phyloP scores from a whole-genome alignment of 75 land plant genomes.

The Pseudotsuga menziesii region DNA sequence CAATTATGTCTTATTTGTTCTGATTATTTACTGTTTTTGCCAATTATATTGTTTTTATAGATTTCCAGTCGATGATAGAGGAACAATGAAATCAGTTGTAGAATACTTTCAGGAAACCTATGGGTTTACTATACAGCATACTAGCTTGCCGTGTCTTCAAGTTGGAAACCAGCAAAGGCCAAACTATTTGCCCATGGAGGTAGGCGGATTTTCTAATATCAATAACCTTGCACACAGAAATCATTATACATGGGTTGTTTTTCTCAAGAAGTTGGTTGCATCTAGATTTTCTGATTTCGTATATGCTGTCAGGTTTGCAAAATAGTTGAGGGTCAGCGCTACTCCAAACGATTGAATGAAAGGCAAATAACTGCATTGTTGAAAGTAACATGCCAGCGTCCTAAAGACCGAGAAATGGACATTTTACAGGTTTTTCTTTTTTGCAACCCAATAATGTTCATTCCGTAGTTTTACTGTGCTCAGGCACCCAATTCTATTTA shows the following conservation, averaged over 20 bases:
- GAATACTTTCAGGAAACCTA: constrained; percentile 55
- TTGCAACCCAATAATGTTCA: background rate
- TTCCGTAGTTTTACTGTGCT: too few species aligned
- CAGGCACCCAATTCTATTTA: too few species aligned
- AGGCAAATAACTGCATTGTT: constrained; percentile 78
- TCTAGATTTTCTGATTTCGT: background rate
- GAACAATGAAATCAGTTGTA: constrained; percentile 44
- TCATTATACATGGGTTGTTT: too few species aligned
- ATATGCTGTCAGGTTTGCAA: constrained; percentile 64
- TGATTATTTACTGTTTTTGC: background rate
- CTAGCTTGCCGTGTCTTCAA: constrained; percentile 46
- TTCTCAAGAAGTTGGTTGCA: too few species aligned
- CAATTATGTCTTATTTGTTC: background rate
- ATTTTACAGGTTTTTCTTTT: constrained; percentile 57
- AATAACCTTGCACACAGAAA: too few species aligned
- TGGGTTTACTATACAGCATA: constrained; percentile 33
- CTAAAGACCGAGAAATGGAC: constrained; percentile 67
- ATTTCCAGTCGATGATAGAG: constrained; percentile 48
- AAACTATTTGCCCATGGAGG: constrained; percentile 56
- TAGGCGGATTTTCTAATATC: background rate
- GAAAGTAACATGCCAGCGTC: constrained; percentile 92
- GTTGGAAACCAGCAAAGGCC: constrained; percentile 48
- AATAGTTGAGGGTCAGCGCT: constrained; percentile 90
- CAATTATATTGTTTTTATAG: constrained; percentile 12
- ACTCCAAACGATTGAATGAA: constrained; percentile 81